Evolutionary conservation across 441 rosid species (phyloP).

Genomic region (Syzygium malaccense): DNA sequence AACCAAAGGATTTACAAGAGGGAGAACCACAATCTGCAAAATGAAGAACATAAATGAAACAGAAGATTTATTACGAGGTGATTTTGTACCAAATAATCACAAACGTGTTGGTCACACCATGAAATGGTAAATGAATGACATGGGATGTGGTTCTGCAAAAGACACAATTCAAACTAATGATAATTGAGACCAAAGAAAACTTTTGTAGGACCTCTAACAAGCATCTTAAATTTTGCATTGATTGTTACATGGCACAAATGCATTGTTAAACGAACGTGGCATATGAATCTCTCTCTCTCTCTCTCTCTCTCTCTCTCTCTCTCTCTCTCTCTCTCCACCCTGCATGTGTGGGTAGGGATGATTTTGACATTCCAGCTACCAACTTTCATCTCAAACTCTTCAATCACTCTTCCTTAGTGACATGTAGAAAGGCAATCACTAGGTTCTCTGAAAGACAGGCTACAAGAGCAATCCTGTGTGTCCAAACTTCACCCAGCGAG

Average conservation of each 20-base stretch:
- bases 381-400: not conserved
- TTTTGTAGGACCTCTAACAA: not conserved
- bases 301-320: not conserved
- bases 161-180: not conserved
- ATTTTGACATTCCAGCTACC: not conserved
- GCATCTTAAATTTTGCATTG: not conserved
- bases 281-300: not conserved
- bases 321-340: not conserved
- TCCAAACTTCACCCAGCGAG: not conserved
- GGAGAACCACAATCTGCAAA: not conserved
- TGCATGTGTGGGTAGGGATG: not conserved
- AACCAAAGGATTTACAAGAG: not conserved
- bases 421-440: not conserved
- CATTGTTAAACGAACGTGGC: not conserved
- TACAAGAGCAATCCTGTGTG: not conserved
- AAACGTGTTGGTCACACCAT: not conserved
- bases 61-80: not conserved
- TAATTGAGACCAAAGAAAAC: not conserved
- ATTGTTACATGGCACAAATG: not conserved
- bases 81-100: not conserved
- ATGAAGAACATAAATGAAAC: not conserved
- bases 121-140: not conserved
- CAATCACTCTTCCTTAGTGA: not conserved
- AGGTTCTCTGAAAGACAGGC: not conserved
- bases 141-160: not conserved